Base-by-base conservation (phyloP, 257 asterid species). In the Rubia yunnanensis region DNA sequence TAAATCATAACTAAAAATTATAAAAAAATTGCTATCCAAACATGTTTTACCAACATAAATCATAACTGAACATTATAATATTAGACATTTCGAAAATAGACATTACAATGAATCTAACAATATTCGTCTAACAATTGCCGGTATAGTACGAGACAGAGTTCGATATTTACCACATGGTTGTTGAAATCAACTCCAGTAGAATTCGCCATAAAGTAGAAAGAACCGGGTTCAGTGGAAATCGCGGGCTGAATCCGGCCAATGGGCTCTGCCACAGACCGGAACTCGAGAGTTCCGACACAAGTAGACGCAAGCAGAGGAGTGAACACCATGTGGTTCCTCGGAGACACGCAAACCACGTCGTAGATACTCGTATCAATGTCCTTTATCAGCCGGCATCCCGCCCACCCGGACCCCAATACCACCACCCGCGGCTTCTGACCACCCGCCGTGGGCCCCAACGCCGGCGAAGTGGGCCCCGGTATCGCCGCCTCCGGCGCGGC, bases 261-360 rank as follows among this genome's bases (percentile, higher is more conserved):
- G 54, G 96, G 97, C 77, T 94, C 99, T 20, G 96, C 96, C 2
- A 94, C 99, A 3, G 99, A 94, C 67, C 99, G 88, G 83, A 94
- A 94, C 66, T 94, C 99, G 5, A 94, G 96, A 30, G 99, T 94
- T 10, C 99, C 99, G 46, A 94, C 99, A 70, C 99, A 94, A 34
- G 99, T 94, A 30, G 99, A 94, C 14, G 99, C 99, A 32, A 94
- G 77, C 56, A 94, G 73, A n/a, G 99, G 99, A 30, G 99, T 89
- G 71, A 92, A 92, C 18, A 92, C 99, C 99, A 87, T 94, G 82
- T 94, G 99, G 17, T 94, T 94, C 74, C 99, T 83, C 0, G 97
- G 99, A 2, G 99, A 94, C 30, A 94, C 88, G 58, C 96, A 86
- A 3, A 90, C 96, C 35, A 94, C 76, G 70, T 94, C 99, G 73